Evolutionary conservation across 768 basidiomycete genomes (phyloP), one percentile per base, ranked within the genome.

Genomic region (Chalciporus chontae): DNA sequence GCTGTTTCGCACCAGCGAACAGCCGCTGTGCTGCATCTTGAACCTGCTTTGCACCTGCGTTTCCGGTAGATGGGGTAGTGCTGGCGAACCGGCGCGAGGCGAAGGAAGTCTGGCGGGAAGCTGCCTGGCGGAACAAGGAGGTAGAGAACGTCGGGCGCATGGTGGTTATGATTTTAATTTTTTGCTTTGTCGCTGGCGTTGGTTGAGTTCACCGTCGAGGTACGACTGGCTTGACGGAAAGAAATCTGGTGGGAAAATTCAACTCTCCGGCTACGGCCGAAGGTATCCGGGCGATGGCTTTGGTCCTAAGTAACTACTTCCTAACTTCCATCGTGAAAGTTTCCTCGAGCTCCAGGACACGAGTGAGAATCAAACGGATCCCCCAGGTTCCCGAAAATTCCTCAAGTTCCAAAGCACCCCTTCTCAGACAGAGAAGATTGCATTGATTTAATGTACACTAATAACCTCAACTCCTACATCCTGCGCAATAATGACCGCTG

Each of bases 21-120:
- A 79, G 69, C 63, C 79, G 78, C 63, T 84, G 82, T 8, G 78
- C 84, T 37, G 78, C 74, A 46, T 89, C 83, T 68, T 87, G 81
- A 6, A 85, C 83, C 66, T 85, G 87, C 72, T 87, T 82, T 64
- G 83, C 51, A 31, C 45, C 27, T 2, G 82, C 68, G 6, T 73
- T 68, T 56, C 80, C 76, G 27, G 77, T 49, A 19, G 42, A 27
- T 19, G 50, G 51, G 23, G 38, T 39, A 47, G 64, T 68, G 19
- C 76, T 77, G 18, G 73, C 64, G 61, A 78, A 72, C 50, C 78
- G 77, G 34, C 54, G 63, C n/a, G 48, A 40, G 15, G 43, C 38
- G 36, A 54, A 64, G 21, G 52, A 34, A 45, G 50, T 43, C 18
- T 53, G 58, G 21, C 51, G 61, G 21, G 48, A 56, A 43, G 41